phyloP scores from a whole-genome alignment of 129 eudicot genomes.

The Flaveria brownii region DNA sequence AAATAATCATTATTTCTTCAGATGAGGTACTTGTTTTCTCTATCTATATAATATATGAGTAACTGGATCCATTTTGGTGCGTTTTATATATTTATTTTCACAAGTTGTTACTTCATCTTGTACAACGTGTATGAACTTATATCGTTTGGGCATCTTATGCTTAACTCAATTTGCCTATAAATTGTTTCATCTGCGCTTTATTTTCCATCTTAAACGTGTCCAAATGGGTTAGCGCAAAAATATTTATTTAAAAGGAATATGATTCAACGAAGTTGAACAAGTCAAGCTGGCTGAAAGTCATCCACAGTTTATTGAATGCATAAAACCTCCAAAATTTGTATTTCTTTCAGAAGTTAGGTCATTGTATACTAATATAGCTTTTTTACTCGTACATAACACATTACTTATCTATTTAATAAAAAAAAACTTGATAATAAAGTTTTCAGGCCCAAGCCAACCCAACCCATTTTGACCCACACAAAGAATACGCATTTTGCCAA shows the following conservation, averaged over 20 bases:
- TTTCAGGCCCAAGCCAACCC: not conserved
- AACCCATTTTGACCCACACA: not conserved
- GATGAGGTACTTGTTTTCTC: slow-evolving; percentile 71
- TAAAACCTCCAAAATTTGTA: not conserved
- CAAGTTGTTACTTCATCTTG: slow-evolving; percentile 10
- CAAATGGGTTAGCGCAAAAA: not conserved
- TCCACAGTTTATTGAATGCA: not conserved
- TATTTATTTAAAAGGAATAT: not conserved
- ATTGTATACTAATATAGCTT: not conserved
- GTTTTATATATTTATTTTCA: not conserved
- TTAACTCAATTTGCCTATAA: not conserved
- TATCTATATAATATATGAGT: slow-evolving; percentile 20
- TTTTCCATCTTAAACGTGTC: not conserved
- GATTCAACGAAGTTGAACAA: not conserved
- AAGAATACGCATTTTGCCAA: not conserved
- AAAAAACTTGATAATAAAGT: not conserved
- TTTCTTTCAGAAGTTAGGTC: not conserved
- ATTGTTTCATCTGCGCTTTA: not conserved
- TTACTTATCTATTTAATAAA: not conserved
- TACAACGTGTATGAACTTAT: slow-evolving; percentile 14
- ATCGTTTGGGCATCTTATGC: slow-evolving; percentile 7
- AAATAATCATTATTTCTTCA: slow-evolving; percentile 64
- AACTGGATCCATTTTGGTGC: not conserved
- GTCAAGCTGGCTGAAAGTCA: not conserved
- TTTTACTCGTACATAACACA: not conserved